Evolutionary conservation across 306 rosid genomes (phyloP).

Genomic region (Dryas octopetala): DNA sequence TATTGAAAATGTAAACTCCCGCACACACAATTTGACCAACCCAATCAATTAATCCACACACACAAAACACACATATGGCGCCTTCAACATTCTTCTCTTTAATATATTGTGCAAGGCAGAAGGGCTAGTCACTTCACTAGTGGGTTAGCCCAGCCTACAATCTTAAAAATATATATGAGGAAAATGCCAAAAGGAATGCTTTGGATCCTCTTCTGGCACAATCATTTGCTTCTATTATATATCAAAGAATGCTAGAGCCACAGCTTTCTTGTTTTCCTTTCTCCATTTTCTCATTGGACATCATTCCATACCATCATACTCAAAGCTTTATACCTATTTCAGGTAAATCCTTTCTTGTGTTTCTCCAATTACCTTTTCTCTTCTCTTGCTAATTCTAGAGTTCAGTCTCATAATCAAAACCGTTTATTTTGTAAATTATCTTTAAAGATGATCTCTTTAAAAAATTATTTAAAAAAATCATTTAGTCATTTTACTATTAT

Average conservation of each 20-base stretch:
- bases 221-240: not conserved
- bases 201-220: conserved; percentile 11
- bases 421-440: too few relatives aligned
- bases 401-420: too few relatives aligned
- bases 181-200: not conserved
- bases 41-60: too few relatives aligned
- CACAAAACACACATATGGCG: not conserved
- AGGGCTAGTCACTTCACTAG: not conserved
- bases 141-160: not conserved
- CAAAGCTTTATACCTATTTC: too few relatives aligned
- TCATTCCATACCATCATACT: too few relatives aligned
- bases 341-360: too few relatives aligned
- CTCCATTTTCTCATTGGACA: not conserved
- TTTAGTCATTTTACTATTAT: too few relatives aligned
- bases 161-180: not conserved
- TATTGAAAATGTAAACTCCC: not conserved
- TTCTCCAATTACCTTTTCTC: too few relatives aligned
- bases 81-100: not conserved
- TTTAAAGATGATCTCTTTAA: too few relatives aligned
- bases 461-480: too few relatives aligned
- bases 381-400: too few relatives aligned
- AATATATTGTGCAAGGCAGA: too few relatives aligned
- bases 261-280: not conserved
- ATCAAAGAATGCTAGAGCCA: not conserved
- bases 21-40: not conserved